Base-by-base conservation (phyloP, 192 early-diverging fungal species). In the Coemansia furcata region DNA sequence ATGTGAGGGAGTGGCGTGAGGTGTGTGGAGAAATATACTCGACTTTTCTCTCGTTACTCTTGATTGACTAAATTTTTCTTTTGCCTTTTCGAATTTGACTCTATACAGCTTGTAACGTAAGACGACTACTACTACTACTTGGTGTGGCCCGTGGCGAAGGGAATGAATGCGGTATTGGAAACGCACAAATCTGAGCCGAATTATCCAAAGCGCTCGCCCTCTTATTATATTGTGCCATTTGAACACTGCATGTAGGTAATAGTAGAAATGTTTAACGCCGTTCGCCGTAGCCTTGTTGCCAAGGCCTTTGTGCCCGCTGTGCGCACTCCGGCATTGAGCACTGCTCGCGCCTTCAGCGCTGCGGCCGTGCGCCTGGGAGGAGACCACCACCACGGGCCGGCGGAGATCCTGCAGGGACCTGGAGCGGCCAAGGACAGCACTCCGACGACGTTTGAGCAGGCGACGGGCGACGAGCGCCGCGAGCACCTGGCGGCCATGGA, bases 381-480 rank as follows among this genome's bases (percentile, higher is more conserved):
- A 63, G 63, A 60, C 38, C 49, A 63, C 66, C 58, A 69, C 23
- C 61, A 72, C n/a, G 74, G 64, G 23, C 65, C 65, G 21, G 43
- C 40, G 2, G 65, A 68, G 36, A 76, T 82, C 19, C 33, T 74
- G 33, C 71, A 77, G 63, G 91, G 91, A 40, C 87, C 91, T 42
- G 92, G 89, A 62, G 86, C 85, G 43, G 77, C 82, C 35, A 81
- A 90, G 52, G 94, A 93, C 74, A 76, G 83, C 32, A 83, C 89
- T 23, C 87, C 90, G 30, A 94, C 93, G 68, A 91, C 94, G 76
- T 86, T 91, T 78, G 93, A 97, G 67, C 86, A 97, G 67, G 82
- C 94, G 62, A 91, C 95, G 58, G 96, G 97, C 84, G 73, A 87
- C 65, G 94, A 96, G 83, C 94, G 96, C 77, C 85, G 85, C 71